Evolutionary conservation across 202 grass and related monocot species (phyloP), one percentile per base, ranked within the genome.

Genomic region (Elaeis oleifera): DNA sequence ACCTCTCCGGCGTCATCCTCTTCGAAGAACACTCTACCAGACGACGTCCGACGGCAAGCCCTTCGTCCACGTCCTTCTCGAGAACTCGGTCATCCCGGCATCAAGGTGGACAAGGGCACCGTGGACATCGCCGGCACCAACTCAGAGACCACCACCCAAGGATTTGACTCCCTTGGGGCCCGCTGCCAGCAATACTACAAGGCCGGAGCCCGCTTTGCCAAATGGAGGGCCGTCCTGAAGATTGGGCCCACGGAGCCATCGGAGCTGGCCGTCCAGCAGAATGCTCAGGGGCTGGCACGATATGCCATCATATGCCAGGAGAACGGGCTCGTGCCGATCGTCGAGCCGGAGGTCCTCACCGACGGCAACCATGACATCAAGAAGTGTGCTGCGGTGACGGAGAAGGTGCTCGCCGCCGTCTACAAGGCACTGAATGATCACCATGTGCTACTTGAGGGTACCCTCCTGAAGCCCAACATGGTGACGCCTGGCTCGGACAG

Each of bases 21-120:
- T 96, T 96, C 67, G 92, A 96, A 74, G 92, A 96, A 96, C 92
- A 18, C 79, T 96, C 18, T 99, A 86, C 79, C 88, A 99, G 64
- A 82, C 53, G 68, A 70, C 88, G 28, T 22, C 49, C n/a, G 65
- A 18, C 14, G 88, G 88, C 53, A 81, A 29, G 63, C 88, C 82
- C 49, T 92, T 99, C 79, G 88, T 99, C 1, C 82, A 99, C 54
- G 48, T 99, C 54, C 74, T 99, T 70, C 7, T 7, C 17, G 88
- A 84, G 16, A 77, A 65, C 58, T 53, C 65, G 44, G 81, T 89
- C 16, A 49, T 99, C 88, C 94, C 0, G 88, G 94, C 0, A 96
- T 96, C 87, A 96, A 96, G 76, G 87, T 96, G 0, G 92, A 96
- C 84, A 96, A 85, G 76, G 94, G 20, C 74, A 89, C 85, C 60